Percentiles rank a stretch among this genome's conserved stretches.
Evolutionary conservation across 129 eudicot species (phyloP).

Genomic region (Lactuca sativa): DNA sequence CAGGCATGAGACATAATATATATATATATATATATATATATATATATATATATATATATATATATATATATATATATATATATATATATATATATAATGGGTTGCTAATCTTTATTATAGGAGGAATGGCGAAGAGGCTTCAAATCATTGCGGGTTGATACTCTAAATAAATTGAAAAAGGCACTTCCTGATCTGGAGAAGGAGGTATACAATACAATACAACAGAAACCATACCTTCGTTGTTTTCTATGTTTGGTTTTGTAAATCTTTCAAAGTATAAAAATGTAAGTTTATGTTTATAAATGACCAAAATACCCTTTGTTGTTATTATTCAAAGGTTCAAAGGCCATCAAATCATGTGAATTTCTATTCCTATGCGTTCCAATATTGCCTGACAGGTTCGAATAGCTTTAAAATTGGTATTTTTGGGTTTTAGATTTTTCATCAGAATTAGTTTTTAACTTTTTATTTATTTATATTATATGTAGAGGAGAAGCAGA

Average conservation of each 20-base stretch:
- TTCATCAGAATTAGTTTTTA: no score
- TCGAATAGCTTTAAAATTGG: background rate
- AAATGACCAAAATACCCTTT: background rate
- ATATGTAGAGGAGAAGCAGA: slow-evolving; percentile 77
- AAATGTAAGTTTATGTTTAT: no score
- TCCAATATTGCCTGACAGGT: slow-evolving; percentile 79
- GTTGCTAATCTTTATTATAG: slow-evolving; percentile 27
- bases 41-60: no score
- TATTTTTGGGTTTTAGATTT: background rate
- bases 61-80: no score
- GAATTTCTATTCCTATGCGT: slow-evolving; percentile 72
- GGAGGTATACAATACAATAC: slow-evolving; percentile 45
- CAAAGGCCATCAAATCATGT: slow-evolving; percentile 60
- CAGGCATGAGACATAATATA: no score
- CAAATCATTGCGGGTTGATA: slow-evolving; percentile 70
- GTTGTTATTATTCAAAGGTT: slow-evolving; percentile 39
- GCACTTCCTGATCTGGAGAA: slow-evolving; percentile 73
- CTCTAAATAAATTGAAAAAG: slow-evolving; percentile 54
- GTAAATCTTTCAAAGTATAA: no score
- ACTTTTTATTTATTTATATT: background rate
- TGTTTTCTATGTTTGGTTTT: no score
- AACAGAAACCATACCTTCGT: no score
- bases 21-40: no score
- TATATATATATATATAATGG: no score
- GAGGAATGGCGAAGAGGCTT: slow-evolving; percentile 92